These are phyloP conservation scores for Phyllostachys edulis DNA, from an alignment of 176 grass and related monocot species.

Conservation along the genomic window DNA sequence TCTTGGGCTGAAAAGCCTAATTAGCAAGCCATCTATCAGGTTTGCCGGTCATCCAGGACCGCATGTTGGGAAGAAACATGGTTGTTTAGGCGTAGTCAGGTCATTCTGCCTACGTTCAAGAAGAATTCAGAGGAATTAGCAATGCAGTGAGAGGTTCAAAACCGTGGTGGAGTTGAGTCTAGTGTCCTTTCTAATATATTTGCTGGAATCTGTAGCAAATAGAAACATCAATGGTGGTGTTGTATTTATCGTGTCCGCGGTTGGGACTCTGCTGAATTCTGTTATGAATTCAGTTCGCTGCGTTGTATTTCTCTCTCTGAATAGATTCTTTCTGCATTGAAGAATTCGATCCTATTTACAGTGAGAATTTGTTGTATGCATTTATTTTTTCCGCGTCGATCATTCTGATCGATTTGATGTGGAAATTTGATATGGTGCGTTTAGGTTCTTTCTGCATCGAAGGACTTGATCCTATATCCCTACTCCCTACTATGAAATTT, in stretches of 20 bases:
- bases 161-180: background rate
- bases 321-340: conserved; percentile 2
- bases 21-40: background rate
- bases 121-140: background rate
- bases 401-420: background rate
- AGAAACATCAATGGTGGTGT: conserved; percentile 31
- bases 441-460: background rate
- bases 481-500: background rate
- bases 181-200: conserved; percentile 7
- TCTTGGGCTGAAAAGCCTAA: conserved; percentile 15
- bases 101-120: conserved; percentile 26
- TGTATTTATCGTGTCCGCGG: conserved; percentile 13
- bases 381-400: background rate
- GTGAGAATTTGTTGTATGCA: background rate
- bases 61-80: conserved; percentile 16
- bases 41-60: background rate
- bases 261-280: background rate
- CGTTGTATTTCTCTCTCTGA: conserved; percentile 34
- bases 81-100: conserved; percentile 26
- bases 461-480: background rate
- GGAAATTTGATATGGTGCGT: background rate
- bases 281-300: conserved; percentile 18
- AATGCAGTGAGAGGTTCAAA: background rate
- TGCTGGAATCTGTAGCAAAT: conserved; percentile 22
- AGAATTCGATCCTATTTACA: background rate